Evolutionary conservation across 2,329 filamentous ascomycete species (phyloP), one percentile per base, ranked within the genome.

Genomic region (Chaetothyriales sp.): DNA sequence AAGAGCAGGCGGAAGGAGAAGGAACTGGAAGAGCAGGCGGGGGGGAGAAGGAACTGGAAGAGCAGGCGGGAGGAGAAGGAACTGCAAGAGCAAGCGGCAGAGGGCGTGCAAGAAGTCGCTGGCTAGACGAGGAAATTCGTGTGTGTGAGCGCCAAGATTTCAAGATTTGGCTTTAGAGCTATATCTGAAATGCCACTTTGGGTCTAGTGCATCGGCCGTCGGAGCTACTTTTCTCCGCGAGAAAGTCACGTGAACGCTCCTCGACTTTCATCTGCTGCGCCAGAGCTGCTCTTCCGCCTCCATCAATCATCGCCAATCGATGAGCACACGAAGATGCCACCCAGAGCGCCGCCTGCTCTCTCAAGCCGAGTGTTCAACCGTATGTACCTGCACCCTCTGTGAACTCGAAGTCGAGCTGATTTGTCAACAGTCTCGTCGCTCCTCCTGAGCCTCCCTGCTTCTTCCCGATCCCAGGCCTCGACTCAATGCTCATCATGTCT

Each of bases 401-500:
- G n/a, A 22, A 18, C 47, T 25, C 1, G 8, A 15, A 25, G 4
- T 13, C 37, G 25, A n/a, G 43, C 33, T 54, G 58, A 29, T 58
- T 49, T n/a, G n/a, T 19, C 40, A 25, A 18, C 43, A 60, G 58
- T 60, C 29, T 57, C 54, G 19, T 54, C 55, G 43, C 54, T 61
- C 20, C 54, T 61, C 18, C 51, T 58, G 52, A 56, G 53, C 52
- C 54, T 61, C 48, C 60, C 60, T 40, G 47, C 54, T 4, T 47
- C 53, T 15, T 48, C 53, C 19, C 55, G 53, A 33, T 53, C 45
- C 52, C 56, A 57, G 44, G 46, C 54, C 48, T 53, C 58, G 28
- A 59, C 56, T 18, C 57, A 56, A 53, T 61, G 59, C 49, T 60
- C 59, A 50, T 46, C 58, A 33, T 60, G 59, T 37, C 52, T 58